Conservation (phyloP, 2,329 filamentous ascomycete species). For the Fusarium sp. region DNA sequence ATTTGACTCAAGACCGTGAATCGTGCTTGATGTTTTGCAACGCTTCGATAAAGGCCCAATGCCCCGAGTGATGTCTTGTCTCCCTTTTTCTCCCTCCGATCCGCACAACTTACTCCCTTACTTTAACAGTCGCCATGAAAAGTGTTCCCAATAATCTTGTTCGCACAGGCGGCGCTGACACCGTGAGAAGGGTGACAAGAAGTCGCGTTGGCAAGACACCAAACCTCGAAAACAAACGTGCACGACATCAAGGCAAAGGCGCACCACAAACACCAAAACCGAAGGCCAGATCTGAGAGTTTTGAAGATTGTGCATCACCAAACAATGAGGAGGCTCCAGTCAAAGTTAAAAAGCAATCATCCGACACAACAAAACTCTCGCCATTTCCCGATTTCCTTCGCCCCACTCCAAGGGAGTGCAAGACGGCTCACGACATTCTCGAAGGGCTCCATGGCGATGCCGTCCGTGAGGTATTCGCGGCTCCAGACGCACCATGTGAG, state of each 20-base stretch:
- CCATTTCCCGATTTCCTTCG: neutral
- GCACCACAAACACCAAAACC: neutral
- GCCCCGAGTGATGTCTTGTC: neutral
- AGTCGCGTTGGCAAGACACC: neutral
- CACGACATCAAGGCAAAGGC: neutral
- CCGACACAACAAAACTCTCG: neutral
- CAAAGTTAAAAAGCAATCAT: neutral
- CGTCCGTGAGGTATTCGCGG: neutral
- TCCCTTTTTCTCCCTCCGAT: neutral
- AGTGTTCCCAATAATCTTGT: neutral
- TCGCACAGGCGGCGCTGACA: neutral
- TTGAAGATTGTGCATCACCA: neutral
- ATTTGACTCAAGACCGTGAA: neutral
- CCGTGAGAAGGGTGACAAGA: neutral
- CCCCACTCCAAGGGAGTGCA: neutral
- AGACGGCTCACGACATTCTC: neutral
- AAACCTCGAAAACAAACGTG: neutral
- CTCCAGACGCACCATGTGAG: neutral
- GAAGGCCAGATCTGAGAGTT: neutral
- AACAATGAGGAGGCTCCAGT: neutral
- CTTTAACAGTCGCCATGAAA: neutral
- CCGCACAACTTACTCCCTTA: neutral
- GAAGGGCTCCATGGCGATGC: neutral
- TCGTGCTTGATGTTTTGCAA: neutral
- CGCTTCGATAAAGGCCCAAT: neutral